Evolutionary conservation across 2,329 filamentous ascomycete species (phyloP).

Genomic region (Cyphellophora europaea): DNA sequence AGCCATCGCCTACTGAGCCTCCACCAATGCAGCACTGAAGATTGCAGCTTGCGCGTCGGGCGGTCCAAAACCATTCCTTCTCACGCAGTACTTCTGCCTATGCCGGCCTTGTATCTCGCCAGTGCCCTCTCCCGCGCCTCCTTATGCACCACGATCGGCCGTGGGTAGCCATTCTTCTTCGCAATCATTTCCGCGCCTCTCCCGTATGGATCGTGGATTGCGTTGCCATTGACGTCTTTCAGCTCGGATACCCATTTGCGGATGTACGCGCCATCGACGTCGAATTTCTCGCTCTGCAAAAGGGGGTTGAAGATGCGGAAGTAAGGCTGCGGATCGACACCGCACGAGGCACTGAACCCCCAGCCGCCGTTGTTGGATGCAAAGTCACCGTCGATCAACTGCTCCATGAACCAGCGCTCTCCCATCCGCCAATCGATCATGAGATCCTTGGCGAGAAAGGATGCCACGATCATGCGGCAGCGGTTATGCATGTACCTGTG

Average conservation of each 20-base stretch:
- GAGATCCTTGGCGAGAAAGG: slow-evolving; percentile 71
- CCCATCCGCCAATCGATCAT: slow-evolving; percentile 77
- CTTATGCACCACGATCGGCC: slow-evolving; percentile 66
- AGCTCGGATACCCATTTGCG: slow-evolving; percentile 75
- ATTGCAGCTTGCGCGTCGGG: too few relatives aligned
- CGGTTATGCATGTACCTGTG: slow-evolving; percentile 90
- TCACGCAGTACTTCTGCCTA: slow-evolving; percentile 41
- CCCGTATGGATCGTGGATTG: slow-evolving; percentile 72
- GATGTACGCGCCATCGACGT: slow-evolving; percentile 69
- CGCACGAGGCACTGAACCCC: slow-evolving; percentile 57
- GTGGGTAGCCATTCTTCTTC: slow-evolving; percentile 62
- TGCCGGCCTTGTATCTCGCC: slow-evolving; percentile 58
- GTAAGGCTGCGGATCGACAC: slow-evolving; percentile 80
- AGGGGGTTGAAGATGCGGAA: slow-evolving; percentile 85
- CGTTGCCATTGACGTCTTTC: slow-evolving; percentile 37
- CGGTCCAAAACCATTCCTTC: background rate
- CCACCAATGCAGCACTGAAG: too few relatives aligned
- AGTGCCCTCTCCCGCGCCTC: slow-evolving; percentile 57
- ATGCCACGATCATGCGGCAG: slow-evolving; percentile 73
- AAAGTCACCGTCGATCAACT: slow-evolving; percentile 70
- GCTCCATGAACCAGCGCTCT: slow-evolving; percentile 74
- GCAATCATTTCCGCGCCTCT: slow-evolving; percentile 51
- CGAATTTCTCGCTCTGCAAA: slow-evolving; percentile 78
- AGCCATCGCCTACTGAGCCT: too few relatives aligned
- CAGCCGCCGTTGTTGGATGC: slow-evolving; percentile 67